Base-by-base conservation (phyloP, 1,139 yeast genomes). In the Blastobotrys proliferans region DNA sequence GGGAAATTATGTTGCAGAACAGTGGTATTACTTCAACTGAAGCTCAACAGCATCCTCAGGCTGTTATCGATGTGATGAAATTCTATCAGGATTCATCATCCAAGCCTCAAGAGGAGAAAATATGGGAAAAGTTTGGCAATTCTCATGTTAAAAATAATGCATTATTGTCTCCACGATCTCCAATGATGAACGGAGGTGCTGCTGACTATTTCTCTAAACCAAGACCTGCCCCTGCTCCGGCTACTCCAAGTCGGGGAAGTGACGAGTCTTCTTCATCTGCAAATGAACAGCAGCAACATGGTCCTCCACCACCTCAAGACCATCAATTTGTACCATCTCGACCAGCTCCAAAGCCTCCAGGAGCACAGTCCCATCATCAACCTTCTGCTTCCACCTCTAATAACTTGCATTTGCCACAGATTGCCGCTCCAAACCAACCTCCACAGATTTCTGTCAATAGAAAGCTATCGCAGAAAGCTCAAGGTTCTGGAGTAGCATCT, bases 31-130 rank as follows among this genome's bases (percentile, higher is more conserved):
- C 94, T 4, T 78, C 77, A 54, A 76, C 75, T 35, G 97, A 92
- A 55, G 96, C 88, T 58, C 81, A 83, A 55, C 84, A 83, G 54
- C 88, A 92, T 60, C 96, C 97, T 2, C 94, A 87, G 63, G 97
- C 95, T 0, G 95, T 88, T 6, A 81, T 85, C 76, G 95, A 88
- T 58, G 88, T 90, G 51, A 94, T 90, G 48, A 86, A 90, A 32
- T 87, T 86, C 58, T 86, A 84, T 61, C 88, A 84, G 55, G 86
- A 82, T 71, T 51, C 51, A n/a, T 73, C 79, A 35, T 81, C 79
- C 43, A 70, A 70, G 53, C 76, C 78, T 41, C 78, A 77, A 19
- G 92, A 81, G 40, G 80, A 76, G 32, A 73, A 71, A 46, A 85
- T 88, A 3, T 84, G 86, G 71, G 79, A 78, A 63, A 87, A 87